These are phyloP conservation scores for Albatrellus sp. DNA, from an alignment of 1,284 basidiomycete species.

Conservation along the genomic window DNA sequence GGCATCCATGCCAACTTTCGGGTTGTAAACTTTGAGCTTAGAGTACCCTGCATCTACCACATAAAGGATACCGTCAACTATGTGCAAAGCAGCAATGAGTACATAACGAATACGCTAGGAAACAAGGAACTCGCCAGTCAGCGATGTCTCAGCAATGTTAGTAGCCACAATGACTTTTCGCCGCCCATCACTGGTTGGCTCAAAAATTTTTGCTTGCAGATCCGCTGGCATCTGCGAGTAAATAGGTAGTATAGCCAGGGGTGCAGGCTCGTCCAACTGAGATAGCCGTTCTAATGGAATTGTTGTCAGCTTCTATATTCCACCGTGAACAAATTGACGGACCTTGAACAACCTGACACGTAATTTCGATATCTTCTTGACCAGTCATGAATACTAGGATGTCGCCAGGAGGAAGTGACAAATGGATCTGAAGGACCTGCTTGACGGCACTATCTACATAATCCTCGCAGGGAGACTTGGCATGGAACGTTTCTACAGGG, in stretches of 20 bases:
- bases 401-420: conserved; percentile 89
- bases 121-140: conserved; percentile 53
- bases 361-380: conserved; percentile 97
- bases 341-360: conserved; percentile 86
- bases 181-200: conserved; percentile 86
- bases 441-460: conserved; percentile 98
- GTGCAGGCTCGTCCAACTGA: conserved; percentile 83
- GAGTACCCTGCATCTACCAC: conserved; percentile 96
- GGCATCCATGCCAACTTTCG: conserved; percentile 98
- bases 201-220: conserved; percentile 96
- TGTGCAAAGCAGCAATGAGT: conserved; percentile 8
- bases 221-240: conserved; percentile 99
- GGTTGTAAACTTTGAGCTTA: conserved; percentile 98
- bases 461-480: conserved; percentile 96
- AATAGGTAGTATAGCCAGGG: conserved; percentile 85
- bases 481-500: conserved; percentile 93
- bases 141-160: conserved; percentile 97
- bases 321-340: conserved; percentile 17
- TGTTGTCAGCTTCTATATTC: conserved; percentile 19
- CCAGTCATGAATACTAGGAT: conserved; percentile 99
- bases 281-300: conserved; percentile 67
- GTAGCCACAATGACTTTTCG: conserved; percentile 97
- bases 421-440: conserved; percentile 92
- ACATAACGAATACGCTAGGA: neutral
- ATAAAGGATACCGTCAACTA: conserved; percentile 94